Base-by-base conservation (phyloP, 768 basidiomycete species). In the Trametes maxima region DNA sequence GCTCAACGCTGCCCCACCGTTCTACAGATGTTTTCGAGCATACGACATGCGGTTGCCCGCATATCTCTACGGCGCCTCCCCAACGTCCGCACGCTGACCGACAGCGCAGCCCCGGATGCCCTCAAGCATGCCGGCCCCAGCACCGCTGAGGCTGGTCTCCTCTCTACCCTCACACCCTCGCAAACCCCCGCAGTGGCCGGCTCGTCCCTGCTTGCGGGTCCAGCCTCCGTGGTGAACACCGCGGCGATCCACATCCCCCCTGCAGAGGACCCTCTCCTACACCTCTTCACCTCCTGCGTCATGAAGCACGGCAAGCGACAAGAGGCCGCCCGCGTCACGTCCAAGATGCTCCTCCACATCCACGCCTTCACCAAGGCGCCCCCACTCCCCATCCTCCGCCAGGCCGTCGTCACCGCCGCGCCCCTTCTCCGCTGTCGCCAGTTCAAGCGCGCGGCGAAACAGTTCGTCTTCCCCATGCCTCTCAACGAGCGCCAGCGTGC, bases 401-500 rank as follows among this genome's bases (percentile, higher is more conserved):
- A 86, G 68, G 95, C 94, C 0, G 76, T 97, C 52, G 69, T 82
- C 22, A 69, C 80, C 2, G 87, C 85, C 1, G 81, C 91, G 3
- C 95, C 95, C 1, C 84, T 86, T 0, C 85, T 95, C 25, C 80
- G 85, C 24, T 78, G 78, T 49, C 69, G 85, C 60, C 83, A 81
- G 28, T 81, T 85, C 65, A 84, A 84, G 54, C 78, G 79, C 48
- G 84, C 85, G 2, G 83, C 86, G 17, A 94, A 94, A 75, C 80
- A 76, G n/a, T 72, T 86, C 12, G 74, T 79, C 45, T 83, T 80
- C 42, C 94, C 95, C 0, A 76, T 85, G 13, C 85, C 92, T 1
- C 78, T 97, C 58, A 86, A 80, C 54, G 93, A 94, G 76, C 85
- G 89, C 70, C 93, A 95, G 76, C 80, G 94, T 37, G 83, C 85